A percentile compares a stretch with the other conserved stretches of the same genome.
Conservation (phyloP, 768 basidiomycete species). For the Lentinus tigrinus region DNA sequence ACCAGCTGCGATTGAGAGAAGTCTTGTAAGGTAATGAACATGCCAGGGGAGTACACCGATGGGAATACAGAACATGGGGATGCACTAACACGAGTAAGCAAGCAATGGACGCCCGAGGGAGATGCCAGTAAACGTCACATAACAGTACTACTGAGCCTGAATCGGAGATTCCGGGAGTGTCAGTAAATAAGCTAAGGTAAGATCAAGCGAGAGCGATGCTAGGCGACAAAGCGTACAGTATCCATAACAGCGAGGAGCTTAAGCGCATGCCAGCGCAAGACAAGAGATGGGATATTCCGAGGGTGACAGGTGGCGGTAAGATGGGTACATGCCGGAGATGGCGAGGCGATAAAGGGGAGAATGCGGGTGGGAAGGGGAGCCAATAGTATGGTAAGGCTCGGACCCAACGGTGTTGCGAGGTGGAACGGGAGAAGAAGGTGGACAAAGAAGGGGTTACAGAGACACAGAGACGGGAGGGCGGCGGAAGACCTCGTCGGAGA, state of each 20-base stretch:
- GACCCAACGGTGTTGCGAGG: slow-evolving; percentile 8
- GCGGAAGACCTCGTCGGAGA: slow-evolving; percentile 13
- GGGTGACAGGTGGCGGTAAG: neutral
- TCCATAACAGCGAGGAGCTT: neutral
- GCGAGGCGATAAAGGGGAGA: slow-evolving; percentile 15
- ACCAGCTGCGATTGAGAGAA: neutral
- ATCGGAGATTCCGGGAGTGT: neutral
- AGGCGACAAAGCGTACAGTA: neutral
- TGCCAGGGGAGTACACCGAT: neutral
- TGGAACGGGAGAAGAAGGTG: neutral
- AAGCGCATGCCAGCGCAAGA: no score
- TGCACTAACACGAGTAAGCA: no score
- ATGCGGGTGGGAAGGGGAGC: slow-evolving; percentile 18
- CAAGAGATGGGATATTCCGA: neutral
- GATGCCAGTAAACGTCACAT: no score
- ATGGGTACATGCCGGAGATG: slow-evolving; percentile 15
- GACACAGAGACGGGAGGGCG: slow-evolving; percentile 9
- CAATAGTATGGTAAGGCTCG: slow-evolving; percentile 6
- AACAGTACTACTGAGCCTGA: no score
- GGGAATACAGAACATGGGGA: neutral
- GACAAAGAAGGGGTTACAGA: slow-evolving; percentile 1
- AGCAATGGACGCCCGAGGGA: no score
- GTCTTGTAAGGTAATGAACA: neutral
- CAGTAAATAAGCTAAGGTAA: neutral
- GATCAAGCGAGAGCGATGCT: neutral